These are phyloP conservation scores for Eimeria tenella DNA, from an alignment of 169 alveolate species.

Conservation along the genomic window DNA sequence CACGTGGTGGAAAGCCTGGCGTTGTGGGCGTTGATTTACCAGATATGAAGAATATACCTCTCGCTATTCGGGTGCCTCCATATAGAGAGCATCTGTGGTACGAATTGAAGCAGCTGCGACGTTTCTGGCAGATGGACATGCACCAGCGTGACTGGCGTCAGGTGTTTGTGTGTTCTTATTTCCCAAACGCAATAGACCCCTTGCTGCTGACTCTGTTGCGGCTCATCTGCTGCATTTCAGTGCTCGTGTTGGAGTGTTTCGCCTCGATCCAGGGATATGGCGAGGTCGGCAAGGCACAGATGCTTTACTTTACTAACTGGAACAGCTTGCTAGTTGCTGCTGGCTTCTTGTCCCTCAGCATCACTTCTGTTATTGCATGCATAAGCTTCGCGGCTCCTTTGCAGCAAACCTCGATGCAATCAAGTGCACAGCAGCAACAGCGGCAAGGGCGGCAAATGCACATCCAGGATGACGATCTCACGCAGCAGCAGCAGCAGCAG, in stretches of 20 bases:
- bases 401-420: background rate
- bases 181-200: conserved; percentile 37
- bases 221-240: conserved; percentile 24
- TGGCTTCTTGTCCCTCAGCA: conserved; percentile 47
- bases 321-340: conserved; percentile 63
- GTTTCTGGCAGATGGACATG: conserved; percentile 55
- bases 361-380: conserved; percentile 52
- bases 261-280: conserved; percentile 41
- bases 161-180: conserved; percentile 47
- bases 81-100: conserved; percentile 53
- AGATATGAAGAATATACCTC: conserved; percentile 24
- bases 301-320: conserved; percentile 76
- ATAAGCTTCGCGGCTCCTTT: conserved; percentile 58
- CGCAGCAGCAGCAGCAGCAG: conserved; percentile 25
- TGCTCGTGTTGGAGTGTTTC: conserved; percentile 56
- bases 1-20: background rate
- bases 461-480: background rate
- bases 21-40: conserved; percentile 46
- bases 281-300: conserved; percentile 58
- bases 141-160: conserved; percentile 77
- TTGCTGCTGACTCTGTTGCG: conserved; percentile 51
- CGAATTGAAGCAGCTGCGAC: conserved; percentile 28
- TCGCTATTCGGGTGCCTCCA: conserved; percentile 61
- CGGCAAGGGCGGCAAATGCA: background rate
- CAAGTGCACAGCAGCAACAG: background rate